Percentiles rank a stretch among this genome's conserved stretches.
These are phyloP conservation scores for Eucalyptus rudis DNA, from an alignment of 345 rosid species.

Conservation along the genomic window DNA sequence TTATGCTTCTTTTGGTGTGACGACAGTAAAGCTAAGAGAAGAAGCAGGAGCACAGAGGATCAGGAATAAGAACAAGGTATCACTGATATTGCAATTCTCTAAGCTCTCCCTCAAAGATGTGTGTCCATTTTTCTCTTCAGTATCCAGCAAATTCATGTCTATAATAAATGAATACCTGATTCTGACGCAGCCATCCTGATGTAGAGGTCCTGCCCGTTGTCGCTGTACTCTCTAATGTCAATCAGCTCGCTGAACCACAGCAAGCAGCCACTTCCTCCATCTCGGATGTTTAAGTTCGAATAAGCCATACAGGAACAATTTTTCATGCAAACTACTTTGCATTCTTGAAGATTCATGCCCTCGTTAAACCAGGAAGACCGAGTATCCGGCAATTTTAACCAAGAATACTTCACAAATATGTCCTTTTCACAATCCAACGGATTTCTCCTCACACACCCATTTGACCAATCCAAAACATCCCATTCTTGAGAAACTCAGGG, in stretches of 20 bases:
- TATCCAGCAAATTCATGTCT: background rate
- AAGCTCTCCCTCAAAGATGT: background rate
- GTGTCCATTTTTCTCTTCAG: background rate
- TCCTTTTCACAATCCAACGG: conserved; percentile 7
- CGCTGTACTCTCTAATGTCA: background rate
- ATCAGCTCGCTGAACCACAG: background rate
- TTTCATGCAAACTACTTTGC: conserved; percentile 11
- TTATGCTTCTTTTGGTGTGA: background rate
- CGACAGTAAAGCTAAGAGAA: background rate
- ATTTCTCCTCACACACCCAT: conserved; percentile 29
- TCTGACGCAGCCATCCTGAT: background rate
- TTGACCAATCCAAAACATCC: conserved; percentile 13
- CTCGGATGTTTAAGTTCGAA: conserved; percentile 17
- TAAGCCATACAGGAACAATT: conserved; percentile 51
- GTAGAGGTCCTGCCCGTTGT: conserved; percentile 1
- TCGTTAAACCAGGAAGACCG: conserved; percentile 1
- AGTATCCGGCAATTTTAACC: conserved; percentile 35
- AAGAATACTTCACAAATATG: conserved; percentile 7
- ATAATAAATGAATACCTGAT: background rate
- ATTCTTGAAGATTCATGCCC: conserved; percentile 11
- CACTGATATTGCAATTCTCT: background rate
- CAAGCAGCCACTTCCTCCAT: conserved; percentile 7
- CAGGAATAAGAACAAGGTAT: background rate
- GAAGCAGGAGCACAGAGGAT: background rate
- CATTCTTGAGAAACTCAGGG: conserved; percentile 18